Percentiles rank a stretch among this genome's conserved stretches.
Conservation (phyloP, 1,139 yeast genomes). For the Sugiyamaella japonica region DNA sequence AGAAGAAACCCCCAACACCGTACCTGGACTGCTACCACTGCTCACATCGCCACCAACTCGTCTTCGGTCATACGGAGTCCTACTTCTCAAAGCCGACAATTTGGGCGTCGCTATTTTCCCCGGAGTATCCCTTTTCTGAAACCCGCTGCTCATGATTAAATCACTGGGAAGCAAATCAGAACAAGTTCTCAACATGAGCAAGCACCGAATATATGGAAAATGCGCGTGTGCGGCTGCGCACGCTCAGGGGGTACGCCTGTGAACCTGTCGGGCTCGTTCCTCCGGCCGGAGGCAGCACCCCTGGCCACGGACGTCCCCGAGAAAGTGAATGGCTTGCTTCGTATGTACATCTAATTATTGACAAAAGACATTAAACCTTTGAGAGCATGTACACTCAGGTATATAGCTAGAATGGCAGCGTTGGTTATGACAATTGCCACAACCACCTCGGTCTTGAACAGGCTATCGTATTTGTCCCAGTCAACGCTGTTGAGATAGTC, state of each 20-base stretch:
- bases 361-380: background rate
- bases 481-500: background rate
- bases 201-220: background rate
- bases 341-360: background rate
- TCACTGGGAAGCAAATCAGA: background rate
- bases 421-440: slow-evolving; percentile 8
- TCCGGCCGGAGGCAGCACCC: no score
- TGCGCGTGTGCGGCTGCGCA: slow-evolving; percentile 2
- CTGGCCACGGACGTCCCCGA: no score
- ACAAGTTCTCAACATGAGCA: background rate
- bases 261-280: no score
- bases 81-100: slow-evolving; percentile 21
- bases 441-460: slow-evolving; percentile 9
- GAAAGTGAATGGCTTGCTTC: no score
- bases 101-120: slow-evolving; percentile 22
- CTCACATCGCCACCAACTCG: background rate
- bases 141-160: slow-evolving; percentile 7
- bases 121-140: slow-evolving; percentile 12
- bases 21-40: background rate
- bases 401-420: slow-evolving; percentile 9
- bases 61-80: slow-evolving; percentile 28
- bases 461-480: slow-evolving; percentile 1
- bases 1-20: slow-evolving; percentile 18
- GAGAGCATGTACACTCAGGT: background rate
- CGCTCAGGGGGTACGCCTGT: no score